Base-by-base conservation (phyloP, 148 eudicot species). In the Polygonum aviculare region DNA sequence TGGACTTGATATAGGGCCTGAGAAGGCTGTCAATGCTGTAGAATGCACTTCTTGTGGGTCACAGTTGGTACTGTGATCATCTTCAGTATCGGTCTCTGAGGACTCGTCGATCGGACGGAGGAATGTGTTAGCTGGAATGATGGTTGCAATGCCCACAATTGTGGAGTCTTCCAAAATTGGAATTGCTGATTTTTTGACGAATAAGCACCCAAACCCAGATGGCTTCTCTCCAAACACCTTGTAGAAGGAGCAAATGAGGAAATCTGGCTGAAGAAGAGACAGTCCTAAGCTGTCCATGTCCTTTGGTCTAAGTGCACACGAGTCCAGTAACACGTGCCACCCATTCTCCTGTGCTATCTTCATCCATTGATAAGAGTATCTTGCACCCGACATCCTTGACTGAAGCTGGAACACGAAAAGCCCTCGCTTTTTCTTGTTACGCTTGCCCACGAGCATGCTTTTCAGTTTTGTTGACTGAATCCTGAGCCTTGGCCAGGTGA, bases 291-390 rank as follows among this genome's bases (percentile, higher is more conserved):
- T 92, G 70, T 87, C 88, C 96, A 95, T 89, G 80, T 92, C 98
- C 76, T 95, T 95, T 10, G 98, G 96, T 19, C 97, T 91, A 38
- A 95, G 83, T 31, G 98, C 92, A 67, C 98, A 95, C 21, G 96
- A 90, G 75, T 95, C 98, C 41, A 95, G 89, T 83, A 95, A 75
- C 74, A 95, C 90, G 78, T 95, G 97, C 98, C 98, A 95, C 49
- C 97, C 98, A 74, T 95, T 80, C 54, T 92, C 96, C 59, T 89
- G 97, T 15, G 98, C 98, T 74, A 82, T 75, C 40, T 81, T 89
- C 97, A 95, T 95, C 98, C 98, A 95, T 45, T 92, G 97, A 69
- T 90, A 92, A 21, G 98, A 95, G 74, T 95, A 92, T 77, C 91
- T 86, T 1, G 93, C 83, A 39, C 98, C 98, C 40, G 88, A 92